Evolutionary conservation across 2,329 filamentous ascomycete species (phyloP).

Genomic region (Orbilia blumenaviensis): DNA sequence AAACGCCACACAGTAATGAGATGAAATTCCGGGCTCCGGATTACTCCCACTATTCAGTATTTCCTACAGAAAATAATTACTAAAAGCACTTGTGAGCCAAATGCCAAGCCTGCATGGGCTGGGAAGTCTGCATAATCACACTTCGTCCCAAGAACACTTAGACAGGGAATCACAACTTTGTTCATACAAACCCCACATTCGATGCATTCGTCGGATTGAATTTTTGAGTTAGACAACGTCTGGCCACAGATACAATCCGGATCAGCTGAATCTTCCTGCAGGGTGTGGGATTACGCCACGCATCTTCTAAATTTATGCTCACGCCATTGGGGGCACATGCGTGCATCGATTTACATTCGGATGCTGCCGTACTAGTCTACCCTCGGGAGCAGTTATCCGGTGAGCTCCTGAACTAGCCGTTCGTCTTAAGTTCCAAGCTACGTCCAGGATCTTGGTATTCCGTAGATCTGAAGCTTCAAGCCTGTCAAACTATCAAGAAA

Average conservation of each 20-base stretch:
- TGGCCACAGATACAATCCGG: neutral
- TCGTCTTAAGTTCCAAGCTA: conserved; percentile 5
- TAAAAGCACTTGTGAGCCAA: neutral
- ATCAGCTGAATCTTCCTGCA: neutral
- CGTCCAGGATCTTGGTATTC: conserved; percentile 1
- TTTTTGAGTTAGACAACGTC: neutral
- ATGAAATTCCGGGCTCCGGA: conserved; percentile 6
- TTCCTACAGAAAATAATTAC: neutral
- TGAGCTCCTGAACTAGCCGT: conserved; percentile 10
- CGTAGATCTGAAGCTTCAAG: neutral
- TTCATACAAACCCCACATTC: neutral
- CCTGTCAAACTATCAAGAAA: conserved; percentile 11
- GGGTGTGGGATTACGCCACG: neutral
- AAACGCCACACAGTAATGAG: neutral
- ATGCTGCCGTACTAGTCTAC: conserved; percentile 4
- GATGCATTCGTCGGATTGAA: neutral
- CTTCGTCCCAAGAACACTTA: neutral
- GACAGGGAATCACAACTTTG: conserved; percentile 6
- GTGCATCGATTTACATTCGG: conserved; percentile 4
- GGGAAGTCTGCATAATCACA: neutral
- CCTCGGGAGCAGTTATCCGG: conserved; percentile 13
- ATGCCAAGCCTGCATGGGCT: conserved; percentile 2
- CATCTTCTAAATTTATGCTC: conserved; percentile 13
- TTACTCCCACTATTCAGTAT: neutral
- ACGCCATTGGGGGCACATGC: neutral